Evolutionary conservation across 306 rosid species (phyloP), one percentile per base, ranked within the genome.

Genomic region (Dalbergia oliveri): DNA sequence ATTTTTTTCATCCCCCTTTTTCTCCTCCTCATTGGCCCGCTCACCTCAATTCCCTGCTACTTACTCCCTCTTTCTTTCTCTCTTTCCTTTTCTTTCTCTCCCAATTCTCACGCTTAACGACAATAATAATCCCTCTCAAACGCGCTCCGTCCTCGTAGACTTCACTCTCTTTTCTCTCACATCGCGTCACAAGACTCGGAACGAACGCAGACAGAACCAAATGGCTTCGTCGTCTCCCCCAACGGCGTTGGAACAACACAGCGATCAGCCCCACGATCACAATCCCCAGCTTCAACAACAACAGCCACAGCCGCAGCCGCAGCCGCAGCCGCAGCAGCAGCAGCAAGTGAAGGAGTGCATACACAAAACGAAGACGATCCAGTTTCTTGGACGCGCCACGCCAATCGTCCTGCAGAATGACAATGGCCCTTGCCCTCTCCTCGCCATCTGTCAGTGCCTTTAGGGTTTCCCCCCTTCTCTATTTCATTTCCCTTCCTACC

Each of bases 371-470:
- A 96, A 96, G 82, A 72, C 90, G 71, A 85, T 96, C 84, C 94
- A 93, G 66, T 96, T 96, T 79, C 88, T 96, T 0, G 98, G 98
- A 11, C 98, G 99, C 70, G 85, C 97, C 31, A 85, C 90, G 39
- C 99, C 99, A 16, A 88, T 96, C 88, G 86, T 96, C 39, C 94
- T 96, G 59, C 99, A 96, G 74, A 96, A 96, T 85, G 99, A 96
- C 85, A 96, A 96, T 88, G 99, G 99, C 76, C 99, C 99, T 31
- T 96, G 99, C 51, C 99, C 99, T 51, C 99, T 96, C 61, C 99
- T 96, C 85, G 98, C 99, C 66, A 96, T 96, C 72, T 96, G 99
- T 96, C 82, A 83, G 82, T 80, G 74, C 82, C 51, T 77, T 66
- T 83, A 81, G 87, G 85, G 70, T 84, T 87, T 87, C 84, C 13